Conservation (phyloP, 768 basidiomycete genomes). For the Kwoniella botswanensis region DNA sequence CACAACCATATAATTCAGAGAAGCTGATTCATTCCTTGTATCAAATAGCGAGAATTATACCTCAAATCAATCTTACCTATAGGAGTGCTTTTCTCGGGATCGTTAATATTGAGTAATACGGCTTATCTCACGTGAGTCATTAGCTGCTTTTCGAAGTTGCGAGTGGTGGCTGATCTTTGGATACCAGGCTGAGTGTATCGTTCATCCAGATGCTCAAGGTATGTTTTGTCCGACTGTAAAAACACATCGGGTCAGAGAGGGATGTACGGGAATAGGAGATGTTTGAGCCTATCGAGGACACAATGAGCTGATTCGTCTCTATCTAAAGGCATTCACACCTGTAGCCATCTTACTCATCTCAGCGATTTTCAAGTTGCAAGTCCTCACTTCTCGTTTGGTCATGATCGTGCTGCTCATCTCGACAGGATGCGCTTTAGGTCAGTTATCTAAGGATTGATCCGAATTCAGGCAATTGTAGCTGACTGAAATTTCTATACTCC, state of each 20-base stretch:
- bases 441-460: constrained; percentile 4
- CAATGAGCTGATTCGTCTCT: neutral
- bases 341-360: constrained; percentile 54
- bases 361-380: constrained; percentile 49
- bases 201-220: constrained; percentile 69
- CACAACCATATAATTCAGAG: neutral
- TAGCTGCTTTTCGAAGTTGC: neutral
- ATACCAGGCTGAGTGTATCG: constrained; percentile 70
- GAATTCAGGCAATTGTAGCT: neutral
- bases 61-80: constrained; percentile 88
- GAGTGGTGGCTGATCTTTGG: constrained; percentile 45
- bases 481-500: neutral
- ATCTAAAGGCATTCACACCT: constrained; percentile 71
- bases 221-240: constrained; percentile 19
- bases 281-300: neutral
- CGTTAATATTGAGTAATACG: constrained; percentile 86
- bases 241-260: neutral
- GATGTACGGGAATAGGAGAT: neutral
- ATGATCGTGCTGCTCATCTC: constrained; percentile 72
- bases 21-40: neutral
- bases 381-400: constrained; percentile 39
- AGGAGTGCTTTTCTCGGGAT: constrained; percentile 89
- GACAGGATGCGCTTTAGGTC: constrained; percentile 64
- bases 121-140: constrained; percentile 65
- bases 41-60: constrained; percentile 61